Percentiles rank a stretch among this genome's conserved stretches.
Evolutionary conservation across 2,329 filamentous ascomycete genomes (phyloP).

Genomic region (Knoxdaviesia capensis): DNA sequence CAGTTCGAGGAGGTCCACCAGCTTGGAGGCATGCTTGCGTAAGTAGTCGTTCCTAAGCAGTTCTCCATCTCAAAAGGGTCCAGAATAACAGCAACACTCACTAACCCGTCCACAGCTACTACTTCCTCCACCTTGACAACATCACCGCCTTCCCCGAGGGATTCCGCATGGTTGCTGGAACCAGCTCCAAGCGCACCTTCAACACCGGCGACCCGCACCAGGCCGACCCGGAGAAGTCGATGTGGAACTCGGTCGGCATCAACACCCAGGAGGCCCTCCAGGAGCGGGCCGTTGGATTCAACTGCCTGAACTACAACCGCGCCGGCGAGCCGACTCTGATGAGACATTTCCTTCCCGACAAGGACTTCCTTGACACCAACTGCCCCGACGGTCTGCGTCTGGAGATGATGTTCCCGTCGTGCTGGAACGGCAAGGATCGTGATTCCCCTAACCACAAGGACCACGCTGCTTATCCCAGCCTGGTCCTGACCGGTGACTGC

Average conservation of each 20-base stretch:
- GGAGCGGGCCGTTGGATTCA: slow-evolving; percentile 81
- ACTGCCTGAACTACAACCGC: slow-evolving; percentile 67
- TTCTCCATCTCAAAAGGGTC: background rate
- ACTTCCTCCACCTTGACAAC: slow-evolving; percentile 48
- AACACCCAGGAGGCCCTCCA: slow-evolving; percentile 46
- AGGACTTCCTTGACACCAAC: slow-evolving; percentile 58
- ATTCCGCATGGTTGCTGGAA: slow-evolving; percentile 70
- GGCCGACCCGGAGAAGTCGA: slow-evolving; percentile 44
- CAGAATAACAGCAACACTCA: background rate
- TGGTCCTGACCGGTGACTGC: slow-evolving; percentile 59
- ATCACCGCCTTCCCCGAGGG: slow-evolving; percentile 55
- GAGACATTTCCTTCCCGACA: slow-evolving; percentile 66
- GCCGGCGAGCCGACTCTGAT: slow-evolving; percentile 52
- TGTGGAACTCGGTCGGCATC: slow-evolving; percentile 43
- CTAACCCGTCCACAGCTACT: slow-evolving; percentile 40
- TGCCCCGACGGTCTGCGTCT: slow-evolving; percentile 67
- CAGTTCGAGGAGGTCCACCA: slow-evolving; percentile 49
- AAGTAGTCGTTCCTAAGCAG: slow-evolving; percentile 18
- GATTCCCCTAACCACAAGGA: slow-evolving; percentile 33
- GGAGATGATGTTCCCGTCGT: slow-evolving; percentile 76
- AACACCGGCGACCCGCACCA: slow-evolving; percentile 44
- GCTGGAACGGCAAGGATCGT: slow-evolving; percentile 57
- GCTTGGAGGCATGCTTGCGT: slow-evolving; percentile 71
- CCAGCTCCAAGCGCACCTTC: slow-evolving; percentile 47
- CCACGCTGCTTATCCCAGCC: slow-evolving; percentile 60